Evolutionary conservation across 805 yeast genomes (phyloP).

Genomic region (Kluyveromyces nonfermentans): DNA sequence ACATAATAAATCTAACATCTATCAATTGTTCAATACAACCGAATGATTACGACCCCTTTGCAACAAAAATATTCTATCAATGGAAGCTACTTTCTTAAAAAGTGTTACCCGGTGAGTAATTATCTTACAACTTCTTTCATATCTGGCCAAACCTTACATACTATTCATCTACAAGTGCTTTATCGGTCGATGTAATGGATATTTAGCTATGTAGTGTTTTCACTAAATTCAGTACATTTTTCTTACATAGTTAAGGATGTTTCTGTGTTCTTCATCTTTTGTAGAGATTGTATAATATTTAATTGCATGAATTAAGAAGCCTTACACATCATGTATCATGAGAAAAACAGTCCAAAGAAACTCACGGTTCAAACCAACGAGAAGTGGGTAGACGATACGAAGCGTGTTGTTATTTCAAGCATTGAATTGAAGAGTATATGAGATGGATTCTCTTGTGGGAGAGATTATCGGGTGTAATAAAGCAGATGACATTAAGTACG

Average conservation of each 20-base stretch:
- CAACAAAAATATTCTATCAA: background rate
- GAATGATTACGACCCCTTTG: too few relatives aligned
- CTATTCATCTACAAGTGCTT: too few relatives aligned
- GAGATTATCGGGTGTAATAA: background rate
- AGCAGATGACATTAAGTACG: slow-evolving; percentile 7
- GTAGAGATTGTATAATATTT: too few relatives aligned
- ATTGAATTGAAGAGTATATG: too few relatives aligned
- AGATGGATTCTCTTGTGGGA: background rate
- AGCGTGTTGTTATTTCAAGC: too few relatives aligned
- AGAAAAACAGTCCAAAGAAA: too few relatives aligned
- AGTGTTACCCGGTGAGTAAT: background rate
- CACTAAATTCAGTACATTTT: background rate
- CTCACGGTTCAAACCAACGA: too few relatives aligned
- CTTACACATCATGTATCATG: background rate
- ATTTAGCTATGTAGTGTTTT: too few relatives aligned
- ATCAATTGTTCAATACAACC: too few relatives aligned
- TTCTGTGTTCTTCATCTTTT: background rate
- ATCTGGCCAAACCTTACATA: too few relatives aligned
- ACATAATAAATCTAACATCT: too few relatives aligned
- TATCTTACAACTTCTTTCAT: background rate
- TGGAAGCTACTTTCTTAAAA: background rate
- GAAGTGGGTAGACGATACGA: too few relatives aligned
- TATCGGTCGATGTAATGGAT: background rate
- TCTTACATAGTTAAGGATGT: background rate
- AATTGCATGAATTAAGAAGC: background rate